phyloP scores from a whole-genome alignment of 345 rosid genomes.

The Eucalyptus grandis region DNA sequence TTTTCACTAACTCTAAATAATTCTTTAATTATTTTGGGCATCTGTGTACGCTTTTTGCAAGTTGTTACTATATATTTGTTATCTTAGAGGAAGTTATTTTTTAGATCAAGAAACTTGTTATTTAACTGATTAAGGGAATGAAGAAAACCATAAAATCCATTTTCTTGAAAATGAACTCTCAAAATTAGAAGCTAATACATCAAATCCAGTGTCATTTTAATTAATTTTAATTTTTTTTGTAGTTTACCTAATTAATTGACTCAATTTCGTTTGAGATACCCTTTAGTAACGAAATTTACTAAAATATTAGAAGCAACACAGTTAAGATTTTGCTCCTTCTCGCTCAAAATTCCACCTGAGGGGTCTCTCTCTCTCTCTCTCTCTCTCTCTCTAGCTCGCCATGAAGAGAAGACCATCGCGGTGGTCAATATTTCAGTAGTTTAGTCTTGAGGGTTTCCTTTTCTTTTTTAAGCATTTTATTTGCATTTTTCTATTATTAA shows the following conservation, averaged over 20 bases:
- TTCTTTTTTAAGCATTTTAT: background rate
- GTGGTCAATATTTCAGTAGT: background rate
- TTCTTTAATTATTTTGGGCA: background rate
- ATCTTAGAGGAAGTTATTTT: background rate
- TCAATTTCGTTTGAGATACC: background rate
- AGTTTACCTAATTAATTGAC: background rate
- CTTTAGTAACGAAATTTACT: background rate
- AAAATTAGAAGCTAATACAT: background rate
- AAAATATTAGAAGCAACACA: background rate
- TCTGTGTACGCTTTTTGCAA: background rate
- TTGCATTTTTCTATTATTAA: background rate
- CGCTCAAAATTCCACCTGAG: background rate
- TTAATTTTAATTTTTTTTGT: background rate
- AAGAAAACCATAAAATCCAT: background rate
- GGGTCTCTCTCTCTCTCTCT: background rate
- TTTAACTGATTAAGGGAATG: background rate
- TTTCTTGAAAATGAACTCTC: background rate
- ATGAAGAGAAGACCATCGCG: background rate
- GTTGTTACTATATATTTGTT: background rate
- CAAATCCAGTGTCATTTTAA: background rate
- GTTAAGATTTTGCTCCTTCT: background rate
- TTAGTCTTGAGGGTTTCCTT: background rate
- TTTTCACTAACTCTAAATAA: background rate
- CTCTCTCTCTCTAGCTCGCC: background rate
- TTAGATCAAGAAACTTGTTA: background rate